These are phyloP conservation scores for Trifolium repens DNA, from an alignment of 306 rosid species.

Conservation along the genomic window DNA sequence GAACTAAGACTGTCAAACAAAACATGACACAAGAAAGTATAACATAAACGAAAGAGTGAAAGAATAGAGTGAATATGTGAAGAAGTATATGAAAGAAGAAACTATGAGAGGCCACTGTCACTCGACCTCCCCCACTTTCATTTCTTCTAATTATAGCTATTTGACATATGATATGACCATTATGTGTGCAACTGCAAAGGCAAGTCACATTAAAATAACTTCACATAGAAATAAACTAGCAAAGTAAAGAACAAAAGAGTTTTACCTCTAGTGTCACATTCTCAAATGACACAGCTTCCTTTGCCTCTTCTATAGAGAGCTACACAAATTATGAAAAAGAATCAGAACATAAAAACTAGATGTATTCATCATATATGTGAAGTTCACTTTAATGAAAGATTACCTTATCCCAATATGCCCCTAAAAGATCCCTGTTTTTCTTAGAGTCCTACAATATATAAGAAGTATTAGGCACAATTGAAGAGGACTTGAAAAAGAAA, in stretches of 20 bases:
- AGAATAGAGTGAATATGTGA: conserved; percentile 16
- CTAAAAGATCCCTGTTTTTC: conserved; percentile 70
- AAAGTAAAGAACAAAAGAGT: conserved; percentile 21
- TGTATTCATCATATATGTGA: conserved; percentile 22
- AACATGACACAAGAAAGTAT: conserved; percentile 18
- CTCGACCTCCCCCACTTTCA: conserved; percentile 21
- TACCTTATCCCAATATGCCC: conserved; percentile 96
- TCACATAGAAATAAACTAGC: conserved; percentile 28
- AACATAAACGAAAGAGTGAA: conserved; percentile 30
- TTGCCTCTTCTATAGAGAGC: conserved; percentile 83
- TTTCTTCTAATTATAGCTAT: conserved; percentile 32
- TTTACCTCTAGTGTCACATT: conserved; percentile 71
- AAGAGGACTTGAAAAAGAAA: conserved; percentile 28
- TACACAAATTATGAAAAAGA: conserved; percentile 46
- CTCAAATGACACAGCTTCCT: conserved; percentile 73
- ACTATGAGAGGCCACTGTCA: conserved; percentile 9
- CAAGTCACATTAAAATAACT: conserved; percentile 38
- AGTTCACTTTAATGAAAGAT: conserved; percentile 35
- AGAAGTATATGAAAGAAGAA: conserved; percentile 11
- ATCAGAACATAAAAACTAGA: conserved; percentile 36
- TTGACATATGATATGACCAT: conserved; percentile 36
- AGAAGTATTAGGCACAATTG: conserved; percentile 43
- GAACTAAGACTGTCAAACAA: conserved; percentile 35
- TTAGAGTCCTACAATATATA: conserved; percentile 68
- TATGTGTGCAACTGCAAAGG: background rate